Percentiles rank a stretch among this genome's conserved stretches.
Conservation (phyloP, 2,329 filamentous ascomycete genomes). For the Trichocomaceae sp. region DNA sequence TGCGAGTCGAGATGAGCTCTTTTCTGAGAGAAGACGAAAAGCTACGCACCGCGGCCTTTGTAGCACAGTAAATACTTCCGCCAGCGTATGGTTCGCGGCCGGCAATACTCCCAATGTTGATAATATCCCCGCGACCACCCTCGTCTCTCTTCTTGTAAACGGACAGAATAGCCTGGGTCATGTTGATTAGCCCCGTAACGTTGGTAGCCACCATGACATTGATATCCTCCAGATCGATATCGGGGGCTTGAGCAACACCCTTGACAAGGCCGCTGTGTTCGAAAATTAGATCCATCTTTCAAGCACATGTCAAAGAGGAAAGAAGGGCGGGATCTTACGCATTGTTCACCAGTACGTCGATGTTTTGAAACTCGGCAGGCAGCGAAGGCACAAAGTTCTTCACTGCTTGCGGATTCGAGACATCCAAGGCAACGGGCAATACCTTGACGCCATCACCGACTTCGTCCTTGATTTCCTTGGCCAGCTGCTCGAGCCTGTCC, state of each 20-base stretch:
- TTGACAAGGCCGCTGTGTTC: slow-evolving; percentile 70
- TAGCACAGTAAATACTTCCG: slow-evolving; percentile 87
- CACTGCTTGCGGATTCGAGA: slow-evolving; percentile 72
- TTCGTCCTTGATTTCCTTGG: slow-evolving; percentile 67
- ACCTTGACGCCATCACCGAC: slow-evolving; percentile 76
- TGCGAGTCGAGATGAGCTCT: slow-evolving; percentile 72
- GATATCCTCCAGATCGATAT: slow-evolving; percentile 76
- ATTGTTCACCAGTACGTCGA: slow-evolving; percentile 92
- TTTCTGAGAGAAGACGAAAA: slow-evolving; percentile 78
- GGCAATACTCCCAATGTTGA: slow-evolving; percentile 92
- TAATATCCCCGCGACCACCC: slow-evolving; percentile 81
- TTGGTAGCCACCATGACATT: slow-evolving; percentile 86
- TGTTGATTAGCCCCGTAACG: slow-evolving; percentile 88
- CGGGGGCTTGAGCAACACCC: slow-evolving; percentile 76
- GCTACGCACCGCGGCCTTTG: slow-evolving; percentile 77
- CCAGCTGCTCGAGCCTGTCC: slow-evolving; percentile 69
- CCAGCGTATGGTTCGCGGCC: slow-evolving; percentile 78
- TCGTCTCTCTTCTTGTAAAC: slow-evolving; percentile 66
- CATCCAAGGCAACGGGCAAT: slow-evolving; percentile 74
- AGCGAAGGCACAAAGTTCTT: slow-evolving; percentile 63
- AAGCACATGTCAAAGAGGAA: slow-evolving; percentile 3
- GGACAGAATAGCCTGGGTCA: slow-evolving; percentile 85
- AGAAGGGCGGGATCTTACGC: slow-evolving; percentile 56
- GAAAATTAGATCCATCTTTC: neutral
- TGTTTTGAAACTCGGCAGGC: slow-evolving; percentile 73